These are phyloP conservation scores for Mycena citricolor DNA, from an alignment of 1,284 basidiomycete species.

Conservation along the genomic window DNA sequence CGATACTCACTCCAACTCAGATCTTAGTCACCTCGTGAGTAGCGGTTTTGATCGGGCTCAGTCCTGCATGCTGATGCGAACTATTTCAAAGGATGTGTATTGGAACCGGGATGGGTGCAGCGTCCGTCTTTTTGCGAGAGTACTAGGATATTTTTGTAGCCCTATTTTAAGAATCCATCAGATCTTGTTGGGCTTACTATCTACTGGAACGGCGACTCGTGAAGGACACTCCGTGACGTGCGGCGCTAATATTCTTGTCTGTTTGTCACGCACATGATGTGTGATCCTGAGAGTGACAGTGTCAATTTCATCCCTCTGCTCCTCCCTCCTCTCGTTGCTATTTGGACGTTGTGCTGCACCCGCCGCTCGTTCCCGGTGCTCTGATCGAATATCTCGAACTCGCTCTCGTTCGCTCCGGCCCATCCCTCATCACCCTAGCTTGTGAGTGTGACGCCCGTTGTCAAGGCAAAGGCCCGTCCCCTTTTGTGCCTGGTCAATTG, in stretches of 20 bases:
- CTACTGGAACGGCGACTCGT: too few species aligned
- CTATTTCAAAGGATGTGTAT: conserved; percentile 34
- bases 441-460: conserved; percentile 17
- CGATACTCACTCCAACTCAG: neutral
- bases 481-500: conserved; percentile 12
- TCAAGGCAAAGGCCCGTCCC: conserved; percentile 7
- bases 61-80: neutral
- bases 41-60: neutral
- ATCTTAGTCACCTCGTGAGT: neutral
- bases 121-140: conserved; percentile 68
- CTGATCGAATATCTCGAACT: too few species aligned
- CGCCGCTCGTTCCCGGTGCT: too few species aligned
- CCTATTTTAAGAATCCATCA: too few species aligned
- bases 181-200: too few species aligned
- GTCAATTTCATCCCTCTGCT: too few species aligned
- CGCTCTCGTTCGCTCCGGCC: neutral
- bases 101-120: conserved; percentile 89
- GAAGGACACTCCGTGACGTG: too few species aligned
- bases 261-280: too few species aligned
- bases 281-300: too few species aligned
- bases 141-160: conserved; percentile 20
- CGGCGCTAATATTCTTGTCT: too few species aligned
- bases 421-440: conserved; percentile 1
- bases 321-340: too few species aligned
- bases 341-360: too few species aligned